phyloP scores from a whole-genome alignment of 768 basidiomycete genomes.

The Terana coerulea region DNA sequence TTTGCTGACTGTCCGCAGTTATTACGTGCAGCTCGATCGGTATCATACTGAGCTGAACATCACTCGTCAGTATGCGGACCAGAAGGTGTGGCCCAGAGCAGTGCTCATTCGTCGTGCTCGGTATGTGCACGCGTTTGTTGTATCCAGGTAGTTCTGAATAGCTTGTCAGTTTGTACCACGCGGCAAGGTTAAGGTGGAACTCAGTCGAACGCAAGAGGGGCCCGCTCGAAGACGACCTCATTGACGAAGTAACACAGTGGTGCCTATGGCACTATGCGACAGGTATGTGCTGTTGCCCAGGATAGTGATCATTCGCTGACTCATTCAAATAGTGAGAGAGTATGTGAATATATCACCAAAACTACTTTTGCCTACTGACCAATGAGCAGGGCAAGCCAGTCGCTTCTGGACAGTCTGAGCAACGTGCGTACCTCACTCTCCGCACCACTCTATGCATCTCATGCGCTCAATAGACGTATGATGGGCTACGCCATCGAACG shows the following conservation, averaged over 20 bases:
- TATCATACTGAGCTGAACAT: constrained; percentile 59
- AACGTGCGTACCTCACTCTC: constrained; percentile 31
- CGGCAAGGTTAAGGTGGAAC: constrained; percentile 68
- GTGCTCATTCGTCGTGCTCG: constrained; percentile 64
- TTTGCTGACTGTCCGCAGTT: constrained; percentile 31
- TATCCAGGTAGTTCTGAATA: not conserved
- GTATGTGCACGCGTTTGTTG: constrained; percentile 30
- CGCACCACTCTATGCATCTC: not conserved
- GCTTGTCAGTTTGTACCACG: constrained; percentile 53
- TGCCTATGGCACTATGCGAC: constrained; percentile 72
- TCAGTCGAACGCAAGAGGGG: constrained; percentile 65
- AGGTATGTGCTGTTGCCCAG: constrained; percentile 24
- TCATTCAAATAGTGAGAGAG: constrained; percentile 24
- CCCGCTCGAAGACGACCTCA: constrained; percentile 53
- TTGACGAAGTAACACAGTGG: constrained; percentile 74
- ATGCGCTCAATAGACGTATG: constrained; percentile 47
- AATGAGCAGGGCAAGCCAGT: constrained; percentile 33
- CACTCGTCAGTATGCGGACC: constrained; percentile 63
- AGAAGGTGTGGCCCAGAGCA: constrained; percentile 76
- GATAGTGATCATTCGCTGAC: not conserved
- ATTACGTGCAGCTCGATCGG: constrained; percentile 52
- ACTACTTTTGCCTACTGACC: not conserved
- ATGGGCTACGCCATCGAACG: constrained; percentile 63
- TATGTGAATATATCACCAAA: constrained; percentile 13
- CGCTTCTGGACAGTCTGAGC: constrained; percentile 37